Evolutionary conservation across 352 stramenopile species (phyloP), one percentile per base, ranked within the genome.

Genomic region (Globisporangium irregulare): DNA sequence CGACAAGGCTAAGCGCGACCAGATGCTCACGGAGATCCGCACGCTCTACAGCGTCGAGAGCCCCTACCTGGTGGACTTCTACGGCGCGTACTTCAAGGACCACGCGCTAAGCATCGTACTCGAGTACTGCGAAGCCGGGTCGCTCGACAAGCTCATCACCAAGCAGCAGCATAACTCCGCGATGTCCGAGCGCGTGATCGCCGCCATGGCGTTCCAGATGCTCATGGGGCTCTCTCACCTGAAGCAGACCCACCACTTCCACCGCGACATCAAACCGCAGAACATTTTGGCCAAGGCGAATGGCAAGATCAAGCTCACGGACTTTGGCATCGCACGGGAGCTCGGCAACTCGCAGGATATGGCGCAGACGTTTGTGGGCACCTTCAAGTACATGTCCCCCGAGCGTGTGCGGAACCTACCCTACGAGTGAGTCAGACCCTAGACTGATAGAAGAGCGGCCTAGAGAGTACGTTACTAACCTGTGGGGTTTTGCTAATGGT

Each of bases 221-320:
- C 71, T 93, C 32, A 75, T 65, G 9, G 84, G 84, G n/a, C 73
- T 93, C 10, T 67, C 67, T 12, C 78, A 90, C 43, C 80, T 93
- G 67, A 86, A 89, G 68, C 69, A 76, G 1, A 70, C 78, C 34
- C 79, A 86, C 36, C 84, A 93, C 54, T 98, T 98, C 63, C 94
- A 98, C 64, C 89, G 94, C 43, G 94, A 98, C 65, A 86, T 98
- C 66, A 98, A 98, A 66, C 93, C 92, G 18, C 90, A 91, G 46
- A 98, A 98, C 75, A 86, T 98, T 36, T 79, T 98, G 20, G 75
- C 97, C 55, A 92, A 96, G 65, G 59, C 76, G 34, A 64, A 87
- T 22, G 90, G 84, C n/a, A 73, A 67, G 12, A 81, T 96, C 36
- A 97, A 97, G 68, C 78, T 92, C 48, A 91, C 84, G 3, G 86